These are phyloP conservation scores for Botrytis fabae DNA, from an alignment of 2,329 filamentous ascomycete species.

Conservation along the genomic window DNA sequence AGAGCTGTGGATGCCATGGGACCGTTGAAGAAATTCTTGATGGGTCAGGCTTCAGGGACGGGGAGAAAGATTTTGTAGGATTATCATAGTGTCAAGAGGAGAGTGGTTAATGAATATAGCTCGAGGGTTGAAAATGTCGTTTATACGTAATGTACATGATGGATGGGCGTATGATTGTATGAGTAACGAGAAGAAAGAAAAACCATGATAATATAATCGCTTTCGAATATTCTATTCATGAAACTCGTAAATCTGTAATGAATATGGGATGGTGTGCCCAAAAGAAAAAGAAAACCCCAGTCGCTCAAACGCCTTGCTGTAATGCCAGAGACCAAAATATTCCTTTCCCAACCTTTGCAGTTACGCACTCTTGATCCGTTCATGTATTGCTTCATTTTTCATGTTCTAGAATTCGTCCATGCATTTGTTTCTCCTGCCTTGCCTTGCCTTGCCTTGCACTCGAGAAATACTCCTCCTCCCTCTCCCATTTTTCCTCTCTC, in stretches of 20 bases:
- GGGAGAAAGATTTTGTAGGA: slow-evolving; percentile 48
- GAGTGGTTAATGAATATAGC: not conserved
- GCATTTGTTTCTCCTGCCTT: not conserved
- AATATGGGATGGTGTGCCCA: not conserved
- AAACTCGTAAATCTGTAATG: not conserved
- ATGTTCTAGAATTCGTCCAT: not conserved
- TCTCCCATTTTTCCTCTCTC: too few species aligned
- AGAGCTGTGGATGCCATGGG: slow-evolving; percentile 72
- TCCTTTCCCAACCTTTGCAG: not conserved
- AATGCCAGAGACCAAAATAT: not conserved
- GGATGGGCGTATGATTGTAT: slow-evolving; percentile 1
- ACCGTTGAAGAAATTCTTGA: slow-evolving; percentile 80
- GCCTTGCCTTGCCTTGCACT: not conserved
- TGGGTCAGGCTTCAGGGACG: slow-evolving; percentile 67
- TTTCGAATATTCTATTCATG: not conserved
- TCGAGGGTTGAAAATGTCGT: not conserved
- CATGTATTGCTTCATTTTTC: not conserved
- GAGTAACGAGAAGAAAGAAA: not conserved
- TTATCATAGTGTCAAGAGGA: not conserved
- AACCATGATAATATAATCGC: not conserved
- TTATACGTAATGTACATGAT: not conserved
- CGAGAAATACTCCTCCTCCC: not conserved
- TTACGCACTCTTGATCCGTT: slow-evolving; percentile 2
- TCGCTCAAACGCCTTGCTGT: slow-evolving; percentile 20
- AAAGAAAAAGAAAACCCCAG: not conserved